These are phyloP conservation scores for Solanum bukasovii DNA, from an alignment of 257 asterid species.

Conservation along the genomic window DNA sequence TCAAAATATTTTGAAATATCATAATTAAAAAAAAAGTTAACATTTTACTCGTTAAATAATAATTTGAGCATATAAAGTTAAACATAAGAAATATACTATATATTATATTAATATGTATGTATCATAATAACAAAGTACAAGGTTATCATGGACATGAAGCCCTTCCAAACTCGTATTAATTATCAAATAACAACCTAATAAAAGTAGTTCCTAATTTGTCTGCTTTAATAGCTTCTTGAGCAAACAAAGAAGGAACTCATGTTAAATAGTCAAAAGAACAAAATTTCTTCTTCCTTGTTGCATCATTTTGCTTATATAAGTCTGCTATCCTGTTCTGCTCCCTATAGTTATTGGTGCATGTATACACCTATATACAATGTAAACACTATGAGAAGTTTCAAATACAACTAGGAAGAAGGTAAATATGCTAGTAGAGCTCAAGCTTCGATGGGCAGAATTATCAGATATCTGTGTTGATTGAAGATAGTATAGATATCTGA, in stretches of 20 bases:
- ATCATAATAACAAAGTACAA: neutral
- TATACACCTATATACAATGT: neutral
- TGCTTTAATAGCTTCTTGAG: neutral
- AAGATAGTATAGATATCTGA: neutral
- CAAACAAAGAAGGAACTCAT: neutral
- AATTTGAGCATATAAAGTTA: too few species aligned
- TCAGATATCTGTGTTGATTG: neutral
- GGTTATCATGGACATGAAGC: neutral
- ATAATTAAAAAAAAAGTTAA: too few species aligned
- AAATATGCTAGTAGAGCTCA: neutral
- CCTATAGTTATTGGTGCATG: neutral
- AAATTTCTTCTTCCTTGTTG: neutral
- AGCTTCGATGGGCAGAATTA: neutral
- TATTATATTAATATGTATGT: neutral
- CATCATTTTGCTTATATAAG: neutral
- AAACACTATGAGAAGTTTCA: neutral
- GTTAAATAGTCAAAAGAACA: neutral
- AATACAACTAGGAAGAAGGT: neutral
- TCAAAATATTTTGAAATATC: neutral
- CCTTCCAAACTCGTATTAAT: too few species aligned
- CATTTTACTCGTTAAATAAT: neutral
- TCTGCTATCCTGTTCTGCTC: neutral
- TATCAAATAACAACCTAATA: neutral
- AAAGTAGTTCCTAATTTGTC: neutral
- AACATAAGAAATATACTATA: too few species aligned